Evolutionary conservation across 805 yeast species (phyloP).

Genomic region (Yarrowia phangngaensis): DNA sequence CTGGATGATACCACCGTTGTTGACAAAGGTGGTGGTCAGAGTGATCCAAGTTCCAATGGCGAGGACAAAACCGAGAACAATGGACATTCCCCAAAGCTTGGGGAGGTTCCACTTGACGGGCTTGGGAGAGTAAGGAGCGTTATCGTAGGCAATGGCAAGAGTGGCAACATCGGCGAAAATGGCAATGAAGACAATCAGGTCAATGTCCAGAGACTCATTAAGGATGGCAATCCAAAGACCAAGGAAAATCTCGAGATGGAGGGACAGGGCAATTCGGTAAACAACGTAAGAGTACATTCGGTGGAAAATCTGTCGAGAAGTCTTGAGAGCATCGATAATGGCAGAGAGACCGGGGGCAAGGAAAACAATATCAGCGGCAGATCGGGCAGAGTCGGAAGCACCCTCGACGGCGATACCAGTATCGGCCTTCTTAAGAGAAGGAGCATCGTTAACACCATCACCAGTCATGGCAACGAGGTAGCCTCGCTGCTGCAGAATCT

Average conservation of each 20-base stretch:
- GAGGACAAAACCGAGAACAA: slow-evolving; percentile 61
- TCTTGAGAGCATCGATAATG: slow-evolving; percentile 65
- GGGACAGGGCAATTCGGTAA: slow-evolving; percentile 93
- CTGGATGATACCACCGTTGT: slow-evolving; percentile 87
- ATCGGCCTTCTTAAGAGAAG: slow-evolving; percentile 65
- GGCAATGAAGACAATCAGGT: slow-evolving; percentile 92
- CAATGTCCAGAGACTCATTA: slow-evolving; percentile 79
- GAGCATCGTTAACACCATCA: slow-evolving; percentile 68
- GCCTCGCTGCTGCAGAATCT: slow-evolving; percentile 60
- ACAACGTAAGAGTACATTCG: slow-evolving; percentile 98
- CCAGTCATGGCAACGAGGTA: slow-evolving; percentile 68
- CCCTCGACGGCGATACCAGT: slow-evolving; percentile 81
- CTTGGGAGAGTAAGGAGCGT: slow-evolving; percentile 87
- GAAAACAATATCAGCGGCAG: slow-evolving; percentile 47
- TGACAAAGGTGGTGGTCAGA: slow-evolving; percentile 87
- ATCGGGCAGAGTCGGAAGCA: slow-evolving; percentile 46
- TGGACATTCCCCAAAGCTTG: slow-evolving; percentile 82
- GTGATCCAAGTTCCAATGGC: slow-evolving; percentile 88
- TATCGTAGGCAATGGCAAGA: slow-evolving; percentile 80
- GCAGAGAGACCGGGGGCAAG: slow-evolving; percentile 61
- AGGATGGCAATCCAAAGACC: slow-evolving; percentile 96
- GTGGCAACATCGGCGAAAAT: slow-evolving; percentile 85
- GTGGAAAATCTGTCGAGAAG: slow-evolving; percentile 97
- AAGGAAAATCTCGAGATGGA: slow-evolving; percentile 89
- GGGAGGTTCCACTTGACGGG: slow-evolving; percentile 98